Base-by-base conservation (phyloP, 1,284 basidiomycete species). In the Thecaphora thlaspeos region DNA sequence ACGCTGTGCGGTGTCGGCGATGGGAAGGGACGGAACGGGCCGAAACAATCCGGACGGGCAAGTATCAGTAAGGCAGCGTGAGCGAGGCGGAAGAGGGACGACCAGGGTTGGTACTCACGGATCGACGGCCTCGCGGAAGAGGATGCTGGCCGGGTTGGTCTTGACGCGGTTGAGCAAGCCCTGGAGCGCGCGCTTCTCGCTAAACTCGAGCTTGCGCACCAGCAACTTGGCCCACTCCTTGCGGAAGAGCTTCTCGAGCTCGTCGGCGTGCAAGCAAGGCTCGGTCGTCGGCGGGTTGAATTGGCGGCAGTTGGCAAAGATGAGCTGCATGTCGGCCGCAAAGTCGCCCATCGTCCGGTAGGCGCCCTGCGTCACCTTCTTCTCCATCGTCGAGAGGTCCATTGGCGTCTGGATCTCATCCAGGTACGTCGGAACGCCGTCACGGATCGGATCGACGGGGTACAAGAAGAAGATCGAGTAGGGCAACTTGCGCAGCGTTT, bases 401-500 rank as follows among this genome's bases (percentile, higher is more conserved):
- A 97, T 98, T 7, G 95, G 95, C 61, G 60, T 41, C 63, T 85
- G 82, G 76, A 99, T 96, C 80, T 97, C 95, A 11, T 95, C 86
- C 54, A 89, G 86, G 78, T 98, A 98, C 89, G 91, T 78, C 88
- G 93, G 24, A 87, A 90, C 79, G 88, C 89, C 45, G 80, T 69
- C 75, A 41, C 38, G 60, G 51, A 87, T 79, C 0, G 93, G 88
- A 78, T 98, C 89, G 15, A 98, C 94, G 2, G 94, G 91, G 18
- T 83, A 82, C 38, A 84, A 75, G 81, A 98, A 98, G 57, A 94
- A 88, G 26, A 80, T 78, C 14, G 87, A 85, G 69, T 90, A 87
- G 1, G 86, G 84, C 28, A 88, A 78, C 75, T 86, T 89, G 55
- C 81, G 78, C 24, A 96, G 72, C 24, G 71, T 80, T 71, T 84